Percentiles rank a stretch among this genome's conserved stretches.
Evolutionary conservation across 202 grass and related monocot species (phyloP).

Genomic region (Zizania palustris): DNA sequence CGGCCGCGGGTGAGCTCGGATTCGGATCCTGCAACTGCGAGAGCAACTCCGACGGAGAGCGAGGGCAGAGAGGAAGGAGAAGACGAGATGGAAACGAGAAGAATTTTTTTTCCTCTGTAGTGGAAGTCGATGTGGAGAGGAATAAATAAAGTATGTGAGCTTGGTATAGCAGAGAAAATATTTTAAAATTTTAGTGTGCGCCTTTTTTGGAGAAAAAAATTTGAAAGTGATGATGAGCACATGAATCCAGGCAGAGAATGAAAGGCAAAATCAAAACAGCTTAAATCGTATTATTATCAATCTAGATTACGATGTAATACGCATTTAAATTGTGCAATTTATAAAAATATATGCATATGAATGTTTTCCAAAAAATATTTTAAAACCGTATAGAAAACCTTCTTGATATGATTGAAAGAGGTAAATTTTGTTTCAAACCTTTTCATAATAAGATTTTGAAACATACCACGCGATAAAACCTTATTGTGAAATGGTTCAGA

Average conservation of each 20-base stretch:
- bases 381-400: too few relatives aligned
- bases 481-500: too few relatives aligned
- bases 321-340: too few relatives aligned
- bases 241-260: constrained; percentile 29
- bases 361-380: too few relatives aligned
- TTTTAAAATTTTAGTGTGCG: constrained; percentile 7
- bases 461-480: too few relatives aligned
- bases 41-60: constrained; percentile 26
- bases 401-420: too few relatives aligned
- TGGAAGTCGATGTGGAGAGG: constrained; percentile 34
- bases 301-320: too few relatives aligned
- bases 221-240: not conserved
- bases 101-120: not conserved
- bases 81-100: not conserved
- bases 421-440: too few relatives aligned
- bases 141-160: constrained; percentile 33
- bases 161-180: constrained; percentile 36
- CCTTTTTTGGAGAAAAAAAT: constrained; percentile 9
- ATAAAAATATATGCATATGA: too few relatives aligned
- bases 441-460: too few relatives aligned
- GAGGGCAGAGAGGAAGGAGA: not conserved
- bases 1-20: constrained; percentile 37
- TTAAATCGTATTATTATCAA: too few relatives aligned
- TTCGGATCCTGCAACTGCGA: constrained; percentile 41
- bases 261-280: not conserved